Conservation (phyloP, 177 flowering plant genomes). For the Tripterygium wilfordii region DNA sequence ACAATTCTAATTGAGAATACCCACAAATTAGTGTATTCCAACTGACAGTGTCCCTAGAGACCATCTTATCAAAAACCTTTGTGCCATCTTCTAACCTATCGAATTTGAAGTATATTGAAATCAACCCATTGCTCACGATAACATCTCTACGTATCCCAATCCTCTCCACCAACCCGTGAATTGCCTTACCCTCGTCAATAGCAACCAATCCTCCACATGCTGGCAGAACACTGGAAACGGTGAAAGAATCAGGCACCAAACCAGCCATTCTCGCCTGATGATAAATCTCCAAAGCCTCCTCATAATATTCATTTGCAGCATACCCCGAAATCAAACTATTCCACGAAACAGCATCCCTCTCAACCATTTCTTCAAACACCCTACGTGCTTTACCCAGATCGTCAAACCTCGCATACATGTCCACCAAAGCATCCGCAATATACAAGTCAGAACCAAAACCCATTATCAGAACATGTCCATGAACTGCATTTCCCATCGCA, state of each 20-base stretch:
- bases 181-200: constrained; percentile 28
- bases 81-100: constrained; percentile 15
- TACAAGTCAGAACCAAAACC: constrained; percentile 49
- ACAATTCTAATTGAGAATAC: constrained; percentile 29
- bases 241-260: constrained; percentile 34
- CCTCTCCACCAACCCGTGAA: constrained; percentile 41
- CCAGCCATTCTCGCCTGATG: constrained; percentile 20
- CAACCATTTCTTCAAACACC: constrained; percentile 47
- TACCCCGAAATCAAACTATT: constrained; percentile 59
- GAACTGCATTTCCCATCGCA: constrained; percentile 32
- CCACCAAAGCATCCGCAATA: constrained; percentile 47
- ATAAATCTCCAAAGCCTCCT: constrained; percentile 36
- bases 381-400: constrained; percentile 28
- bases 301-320: constrained; percentile 33
- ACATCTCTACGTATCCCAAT: constrained; percentile 29
- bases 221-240: constrained; percentile 35
- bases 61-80: constrained; percentile 37
- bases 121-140: constrained; percentile 34
- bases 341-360: constrained; percentile 51
- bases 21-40: constrained; percentile 57
- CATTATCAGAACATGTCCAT: constrained; percentile 31
- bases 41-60: constrained; percentile 34
- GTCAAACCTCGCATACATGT: constrained; percentile 48
- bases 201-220: constrained; percentile 37
- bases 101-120: constrained; percentile 42